Base-by-base conservation (phyloP, 1,139 yeast species). In the Pichia sp. region DNA sequence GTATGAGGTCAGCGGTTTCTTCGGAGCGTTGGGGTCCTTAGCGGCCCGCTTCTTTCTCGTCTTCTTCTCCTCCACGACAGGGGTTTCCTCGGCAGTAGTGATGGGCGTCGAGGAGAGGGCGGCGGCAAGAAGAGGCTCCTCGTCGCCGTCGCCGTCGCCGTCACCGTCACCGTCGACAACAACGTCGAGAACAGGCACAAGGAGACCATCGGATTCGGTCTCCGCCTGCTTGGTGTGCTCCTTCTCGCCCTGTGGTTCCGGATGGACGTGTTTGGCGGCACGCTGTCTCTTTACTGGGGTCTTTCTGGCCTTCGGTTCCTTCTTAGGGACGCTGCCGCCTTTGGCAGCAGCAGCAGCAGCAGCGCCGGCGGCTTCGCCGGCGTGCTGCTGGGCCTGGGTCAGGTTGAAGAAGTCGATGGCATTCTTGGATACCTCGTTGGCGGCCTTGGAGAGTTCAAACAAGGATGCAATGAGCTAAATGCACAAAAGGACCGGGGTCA, bases 381-480 rank as follows among this genome's bases (percentile, higher is more conserved):
- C 34, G 19, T 21, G n/a, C 30, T 30, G 43, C 37, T 34, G 9
- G 39, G 59, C 49, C 23, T 71, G 65, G 21, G 80, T 71, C 25
- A 76, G 74, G 62, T 83, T 82, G 74, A 83, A 85, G 69, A 85
- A 86, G 63, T 82, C 83, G 55, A 87, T 80, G 37, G 91, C 81
- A 34, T 93, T 90, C 44, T 82, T 73, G 41, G 95, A 88, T 46
- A 93, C 87, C 53, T 85, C 90, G 58, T 78, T 81, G 44, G 96
- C 91, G 50, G 67, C 87, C 64, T 83, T 86, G 49, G 95, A 83
- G 55, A 88, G 78, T 66, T 85, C 90, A 63, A 84, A 85, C 55
- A 88, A 78, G 6, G 95, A 80, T 43, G 95, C 79, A 57, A 88
- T 90, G 47, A 87, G 59, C 66, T 65, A 22, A n/a, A 22, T 5